Evolutionary conservation across 192 early-diverging fungal species (phyloP).

Genomic region (Dissophora globulifera): DNA sequence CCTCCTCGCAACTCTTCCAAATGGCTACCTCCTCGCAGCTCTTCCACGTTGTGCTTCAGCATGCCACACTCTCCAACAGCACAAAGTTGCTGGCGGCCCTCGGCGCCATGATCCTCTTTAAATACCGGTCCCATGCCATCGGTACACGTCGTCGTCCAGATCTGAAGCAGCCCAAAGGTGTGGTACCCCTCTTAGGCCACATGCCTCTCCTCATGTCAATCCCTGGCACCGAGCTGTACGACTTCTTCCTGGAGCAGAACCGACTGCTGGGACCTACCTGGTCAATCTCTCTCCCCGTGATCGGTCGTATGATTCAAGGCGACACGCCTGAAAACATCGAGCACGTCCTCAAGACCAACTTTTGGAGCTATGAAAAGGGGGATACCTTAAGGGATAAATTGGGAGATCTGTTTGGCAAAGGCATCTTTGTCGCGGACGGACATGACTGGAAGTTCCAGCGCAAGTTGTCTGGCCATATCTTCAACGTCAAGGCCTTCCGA

Average conservation of each 20-base stretch:
- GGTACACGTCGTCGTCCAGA: slow-evolving; percentile 21
- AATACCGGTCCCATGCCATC: slow-evolving; percentile 28
- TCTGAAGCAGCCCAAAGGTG: slow-evolving; percentile 25
- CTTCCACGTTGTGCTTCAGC: not conserved
- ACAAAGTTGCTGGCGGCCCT: slow-evolving; percentile 8
- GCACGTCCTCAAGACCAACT: slow-evolving; percentile 35
- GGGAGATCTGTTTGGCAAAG: slow-evolving; percentile 27
- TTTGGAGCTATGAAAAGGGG: slow-evolving; percentile 36
- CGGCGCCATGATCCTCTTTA: slow-evolving; percentile 2
- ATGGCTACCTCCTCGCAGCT: not conserved
- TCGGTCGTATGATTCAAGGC: slow-evolving; percentile 24
- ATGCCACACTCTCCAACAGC: slow-evolving; percentile 15
- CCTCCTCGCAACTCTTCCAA: not conserved
- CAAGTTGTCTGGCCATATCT: slow-evolving; percentile 27
- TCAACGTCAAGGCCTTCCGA: slow-evolving; percentile 35
- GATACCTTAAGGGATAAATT: not conserved
- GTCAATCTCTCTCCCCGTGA: slow-evolving; percentile 17
- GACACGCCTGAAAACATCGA: slow-evolving; percentile 21
- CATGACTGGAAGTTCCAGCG: slow-evolving; percentile 28
- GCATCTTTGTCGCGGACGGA: slow-evolving; percentile 24
- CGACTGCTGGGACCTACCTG: slow-evolving; percentile 23
- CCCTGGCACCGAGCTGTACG: slow-evolving; percentile 21
- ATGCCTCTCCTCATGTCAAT: slow-evolving; percentile 13
- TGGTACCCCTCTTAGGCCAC: slow-evolving; percentile 21
- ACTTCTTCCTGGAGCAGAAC: slow-evolving; percentile 22